Evolutionary conservation across 768 basidiomycete genomes (phyloP).

Genomic region (Russula olivacea): DNA sequence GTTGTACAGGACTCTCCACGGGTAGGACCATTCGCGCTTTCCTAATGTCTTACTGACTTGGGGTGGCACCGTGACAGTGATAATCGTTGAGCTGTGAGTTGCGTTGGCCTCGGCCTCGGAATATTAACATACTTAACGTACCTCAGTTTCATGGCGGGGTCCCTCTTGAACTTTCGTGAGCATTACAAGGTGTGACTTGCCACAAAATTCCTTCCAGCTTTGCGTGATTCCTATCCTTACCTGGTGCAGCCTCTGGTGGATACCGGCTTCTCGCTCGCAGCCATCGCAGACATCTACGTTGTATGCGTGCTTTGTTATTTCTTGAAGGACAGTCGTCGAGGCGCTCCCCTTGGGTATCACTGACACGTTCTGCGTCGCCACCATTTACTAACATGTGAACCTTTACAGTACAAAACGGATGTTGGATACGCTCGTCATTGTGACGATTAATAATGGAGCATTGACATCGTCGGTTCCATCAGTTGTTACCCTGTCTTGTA

Average conservation of each 20-base stretch:
- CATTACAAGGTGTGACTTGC: neutral
- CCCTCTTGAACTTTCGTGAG: neutral
- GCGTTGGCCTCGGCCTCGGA: neutral
- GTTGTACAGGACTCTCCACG: neutral
- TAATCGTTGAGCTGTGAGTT: neutral
- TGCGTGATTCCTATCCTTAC: neutral
- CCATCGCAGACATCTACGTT: neutral
- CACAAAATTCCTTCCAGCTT: neutral
- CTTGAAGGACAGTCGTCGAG: neutral
- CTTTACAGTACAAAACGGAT: conserved; percentile 1
- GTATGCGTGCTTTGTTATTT: conserved; percentile 6
- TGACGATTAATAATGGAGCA: conserved; percentile 5
- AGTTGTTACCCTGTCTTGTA: neutral
- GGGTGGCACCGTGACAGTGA: neutral
- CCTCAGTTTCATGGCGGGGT: neutral
- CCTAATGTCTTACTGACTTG: neutral
- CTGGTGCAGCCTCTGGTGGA: neutral
- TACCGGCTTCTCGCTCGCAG: neutral
- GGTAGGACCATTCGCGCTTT: neutral
- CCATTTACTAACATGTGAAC: neutral
- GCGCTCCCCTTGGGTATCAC: neutral
- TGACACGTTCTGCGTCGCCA: neutral
- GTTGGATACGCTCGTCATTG: neutral
- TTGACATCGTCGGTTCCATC: neutral
- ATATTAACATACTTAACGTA: neutral